Conservation (phyloP, 768 basidiomycete species). For the Erythrobasidium yunnanense region DNA sequence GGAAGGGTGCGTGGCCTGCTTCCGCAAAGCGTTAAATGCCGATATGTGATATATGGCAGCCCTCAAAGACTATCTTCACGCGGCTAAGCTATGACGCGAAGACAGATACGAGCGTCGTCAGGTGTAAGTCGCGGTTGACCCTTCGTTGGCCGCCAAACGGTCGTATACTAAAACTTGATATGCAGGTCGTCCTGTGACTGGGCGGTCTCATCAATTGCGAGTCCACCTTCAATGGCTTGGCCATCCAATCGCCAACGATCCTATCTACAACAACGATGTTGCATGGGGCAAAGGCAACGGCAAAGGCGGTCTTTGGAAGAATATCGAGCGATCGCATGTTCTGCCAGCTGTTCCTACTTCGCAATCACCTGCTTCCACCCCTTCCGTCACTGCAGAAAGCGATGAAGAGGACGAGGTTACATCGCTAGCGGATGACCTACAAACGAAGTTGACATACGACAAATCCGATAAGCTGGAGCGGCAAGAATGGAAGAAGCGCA, state of each 20-base stretch:
- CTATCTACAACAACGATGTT: constrained; percentile 63
- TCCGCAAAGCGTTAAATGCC: background rate
- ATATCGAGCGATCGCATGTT: background rate
- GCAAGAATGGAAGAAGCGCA: background rate
- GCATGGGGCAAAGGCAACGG: constrained; percentile 41
- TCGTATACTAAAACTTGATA: background rate
- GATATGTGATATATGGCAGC: constrained; percentile 45
- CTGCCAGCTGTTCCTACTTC: background rate
- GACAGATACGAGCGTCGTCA: constrained; percentile 74
- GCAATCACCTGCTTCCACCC: background rate
- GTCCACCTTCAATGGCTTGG: constrained; percentile 94
- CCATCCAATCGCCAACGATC: constrained; percentile 86
- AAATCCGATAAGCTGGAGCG: too few species aligned
- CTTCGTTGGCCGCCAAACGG: background rate
- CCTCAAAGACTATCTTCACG: constrained; percentile 78
- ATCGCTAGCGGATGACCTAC: too few species aligned
- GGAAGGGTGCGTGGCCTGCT: constrained; percentile 58
- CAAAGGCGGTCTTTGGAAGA: constrained; percentile 35
- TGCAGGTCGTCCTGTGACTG: constrained; percentile 74
- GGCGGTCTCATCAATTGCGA: constrained; percentile 90
- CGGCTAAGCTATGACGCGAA: constrained; percentile 66
- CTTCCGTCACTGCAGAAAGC: background rate
- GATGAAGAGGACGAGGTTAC: too few species aligned
- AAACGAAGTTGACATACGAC: too few species aligned
- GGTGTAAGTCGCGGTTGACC: constrained; percentile 50